A percentile compares a stretch with the other conserved stretches of the same genome.
Conservation (phyloP, 2,329 filamentous ascomycete genomes). For the Trichoderma brevicompactum region DNA sequence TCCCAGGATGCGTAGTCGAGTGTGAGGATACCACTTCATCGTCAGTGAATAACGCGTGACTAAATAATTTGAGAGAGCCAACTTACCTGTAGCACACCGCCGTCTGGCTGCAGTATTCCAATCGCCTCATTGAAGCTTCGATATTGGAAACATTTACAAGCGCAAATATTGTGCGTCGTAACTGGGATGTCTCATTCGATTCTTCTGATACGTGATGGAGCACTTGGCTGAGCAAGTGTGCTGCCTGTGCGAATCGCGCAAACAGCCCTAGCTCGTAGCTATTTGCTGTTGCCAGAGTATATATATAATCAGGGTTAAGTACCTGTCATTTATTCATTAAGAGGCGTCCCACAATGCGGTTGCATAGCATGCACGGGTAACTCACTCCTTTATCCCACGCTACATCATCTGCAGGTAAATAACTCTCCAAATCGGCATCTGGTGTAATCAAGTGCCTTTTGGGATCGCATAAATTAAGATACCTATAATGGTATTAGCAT, state of each 20-base stretch:
- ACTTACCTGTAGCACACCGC: conserved; percentile 26
- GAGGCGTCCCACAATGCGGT: background rate
- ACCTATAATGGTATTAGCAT: conserved; percentile 2
- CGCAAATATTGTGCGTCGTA: conserved; percentile 28
- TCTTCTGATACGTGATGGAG: conserved; percentile 11
- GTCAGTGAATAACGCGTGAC: background rate
- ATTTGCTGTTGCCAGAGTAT: conserved; percentile 20
- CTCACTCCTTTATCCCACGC: conserved; percentile 26
- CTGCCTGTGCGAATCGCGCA: conserved; percentile 28
- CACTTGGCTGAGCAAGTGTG: conserved; percentile 28
- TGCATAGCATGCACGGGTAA: background rate
- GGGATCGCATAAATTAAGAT: conserved; percentile 26
- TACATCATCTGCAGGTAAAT: conserved; percentile 28
- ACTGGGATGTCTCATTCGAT: conserved; percentile 15
- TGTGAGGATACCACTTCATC: conserved; percentile 10
- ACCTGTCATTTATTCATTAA: background rate
- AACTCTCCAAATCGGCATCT: conserved; percentile 26
- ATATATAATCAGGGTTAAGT: background rate
- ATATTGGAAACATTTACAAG: conserved; percentile 22
- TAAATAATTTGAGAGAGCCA: too few relatives aligned
- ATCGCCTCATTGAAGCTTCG: conserved; percentile 15
- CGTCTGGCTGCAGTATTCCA: conserved; percentile 27
- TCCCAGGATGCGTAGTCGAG: conserved; percentile 3
- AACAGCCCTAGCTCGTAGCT: conserved; percentile 26
- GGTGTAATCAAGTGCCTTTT: conserved; percentile 25